A percentile compares a stretch with the other conserved stretches of the same genome.
Evolutionary conservation across 306 rosid species (phyloP).

Genomic region (Senna siamea): DNA sequence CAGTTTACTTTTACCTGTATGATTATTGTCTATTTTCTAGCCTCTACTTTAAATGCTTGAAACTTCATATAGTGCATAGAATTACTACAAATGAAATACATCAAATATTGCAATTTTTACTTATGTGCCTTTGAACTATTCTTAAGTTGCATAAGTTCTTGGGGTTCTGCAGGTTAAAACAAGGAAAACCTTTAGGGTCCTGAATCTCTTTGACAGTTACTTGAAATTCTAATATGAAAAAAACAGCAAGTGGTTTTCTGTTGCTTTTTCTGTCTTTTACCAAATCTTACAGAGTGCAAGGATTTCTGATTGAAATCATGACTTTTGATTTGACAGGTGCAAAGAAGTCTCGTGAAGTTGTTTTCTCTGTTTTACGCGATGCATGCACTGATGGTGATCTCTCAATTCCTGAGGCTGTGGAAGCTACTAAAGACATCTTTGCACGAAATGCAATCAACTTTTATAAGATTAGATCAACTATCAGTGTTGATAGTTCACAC

Average conservation of each 20-base stretch:
- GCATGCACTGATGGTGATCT: constrained; percentile 85
- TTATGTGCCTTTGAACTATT: not conserved
- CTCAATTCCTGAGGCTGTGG: constrained; percentile 74
- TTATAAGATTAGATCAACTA: constrained; percentile 57
- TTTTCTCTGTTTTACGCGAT: constrained; percentile 70
- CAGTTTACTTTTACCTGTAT: not conserved
- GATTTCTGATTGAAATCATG: constrained; percentile 7
- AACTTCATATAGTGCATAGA: not conserved
- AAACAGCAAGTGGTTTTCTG: not conserved
- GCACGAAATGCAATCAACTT: constrained; percentile 70
- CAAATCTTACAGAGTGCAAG: not conserved
- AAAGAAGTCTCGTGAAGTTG: constrained; percentile 75
- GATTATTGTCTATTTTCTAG: constrained; percentile 1
- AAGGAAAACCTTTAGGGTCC: not conserved
- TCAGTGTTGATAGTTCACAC: constrained; percentile 34
- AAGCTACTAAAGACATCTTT: constrained; percentile 77
- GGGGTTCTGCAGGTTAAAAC: not conserved
- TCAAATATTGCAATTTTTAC: not conserved
- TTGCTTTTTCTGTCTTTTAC: constrained; percentile 7
- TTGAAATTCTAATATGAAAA: constrained; percentile 12
- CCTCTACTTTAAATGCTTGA: constrained; percentile 2
- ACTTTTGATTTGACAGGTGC: constrained; percentile 67
- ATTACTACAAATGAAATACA: not conserved
- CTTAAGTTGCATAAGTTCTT: constrained; percentile 14
- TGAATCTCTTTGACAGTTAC: not conserved